Percentiles rank a stretch among this genome's conserved stretches.
These are phyloP conservation scores for Parathielavia appendiculata DNA, from an alignment of 495 filamentous ascomycete genomes.

Conservation along the genomic window DNA sequence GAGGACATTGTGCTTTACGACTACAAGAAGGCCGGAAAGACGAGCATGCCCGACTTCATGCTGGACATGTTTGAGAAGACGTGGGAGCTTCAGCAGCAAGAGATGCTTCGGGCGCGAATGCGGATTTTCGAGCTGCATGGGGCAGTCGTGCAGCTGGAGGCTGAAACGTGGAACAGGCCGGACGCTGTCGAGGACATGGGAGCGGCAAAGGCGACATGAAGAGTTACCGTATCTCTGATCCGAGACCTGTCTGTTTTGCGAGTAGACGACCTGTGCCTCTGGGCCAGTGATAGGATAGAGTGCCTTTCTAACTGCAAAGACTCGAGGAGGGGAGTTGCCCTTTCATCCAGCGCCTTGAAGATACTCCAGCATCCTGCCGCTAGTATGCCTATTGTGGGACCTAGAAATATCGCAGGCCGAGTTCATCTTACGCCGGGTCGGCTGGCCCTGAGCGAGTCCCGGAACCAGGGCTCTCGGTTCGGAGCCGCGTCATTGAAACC, in stretches of 20 bases:
- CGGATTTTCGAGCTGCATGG: constrained; percentile 52
- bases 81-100: constrained; percentile 62
- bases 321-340: too few relatives aligned
- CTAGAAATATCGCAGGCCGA: too few relatives aligned
- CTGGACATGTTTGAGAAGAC: constrained; percentile 58
- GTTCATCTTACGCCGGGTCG: too few relatives aligned
- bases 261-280: neutral
- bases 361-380: too few relatives aligned
- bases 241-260: neutral
- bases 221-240: neutral
- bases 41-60: constrained; percentile 61
- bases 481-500: too few relatives aligned
- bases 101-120: constrained; percentile 39
- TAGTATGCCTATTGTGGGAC: too few relatives aligned
- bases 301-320: too few relatives aligned
- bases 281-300: too few relatives aligned
- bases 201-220: constrained; percentile 33
- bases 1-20: constrained; percentile 88
- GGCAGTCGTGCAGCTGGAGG: constrained; percentile 58
- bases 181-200: constrained; percentile 71
- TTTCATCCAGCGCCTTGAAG: too few relatives aligned
- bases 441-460: too few relatives aligned
- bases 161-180: constrained; percentile 65
- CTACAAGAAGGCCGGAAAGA: constrained; percentile 57
- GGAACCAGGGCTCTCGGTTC: too few relatives aligned